Evolutionary conservation across 2,329 filamentous ascomycete genomes (phyloP).

Genomic region (Nothophaeocryptopus gaeumannii): DNA sequence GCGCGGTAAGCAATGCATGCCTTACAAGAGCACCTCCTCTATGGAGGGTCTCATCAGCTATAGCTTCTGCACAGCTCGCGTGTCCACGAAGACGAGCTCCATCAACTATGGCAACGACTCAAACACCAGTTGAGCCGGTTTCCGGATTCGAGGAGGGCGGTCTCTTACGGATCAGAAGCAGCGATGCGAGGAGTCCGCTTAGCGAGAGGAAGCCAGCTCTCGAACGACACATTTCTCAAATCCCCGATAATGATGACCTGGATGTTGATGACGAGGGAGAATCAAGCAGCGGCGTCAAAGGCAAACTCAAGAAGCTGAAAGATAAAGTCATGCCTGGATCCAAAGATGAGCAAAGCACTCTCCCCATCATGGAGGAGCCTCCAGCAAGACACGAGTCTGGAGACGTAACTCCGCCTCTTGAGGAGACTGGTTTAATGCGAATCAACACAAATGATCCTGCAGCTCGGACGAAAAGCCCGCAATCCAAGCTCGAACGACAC

Average conservation of each 20-base stretch:
- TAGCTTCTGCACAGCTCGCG: not conserved
- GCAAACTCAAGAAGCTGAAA: slow-evolving; percentile 12
- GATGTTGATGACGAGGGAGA: not conserved
- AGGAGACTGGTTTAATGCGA: slow-evolving; percentile 8
- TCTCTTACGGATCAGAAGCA: slow-evolving; percentile 3
- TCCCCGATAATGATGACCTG: slow-evolving; percentile 11
- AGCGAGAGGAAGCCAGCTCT: slow-evolving; percentile 7
- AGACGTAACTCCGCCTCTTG: slow-evolving; percentile 8
- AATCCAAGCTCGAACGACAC: slow-evolving; percentile 13
- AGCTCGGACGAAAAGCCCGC: not conserved
- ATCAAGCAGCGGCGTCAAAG: slow-evolving; percentile 1
- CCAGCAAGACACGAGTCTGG: slow-evolving; percentile 7
- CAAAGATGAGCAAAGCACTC: not conserved
- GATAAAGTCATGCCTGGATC: slow-evolving; percentile 6
- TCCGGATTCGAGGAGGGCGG: slow-evolving; percentile 10
- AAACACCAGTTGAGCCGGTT: not conserved
- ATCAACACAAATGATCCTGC: slow-evolving; percentile 1
- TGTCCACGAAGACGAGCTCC: not conserved
- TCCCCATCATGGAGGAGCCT: not conserved
- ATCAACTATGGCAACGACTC: not conserved
- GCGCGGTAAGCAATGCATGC: slow-evolving; percentile 1
- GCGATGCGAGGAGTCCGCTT: not conserved
- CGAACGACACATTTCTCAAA: slow-evolving; percentile 17
- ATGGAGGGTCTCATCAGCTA: not conserved
- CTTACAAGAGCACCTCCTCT: slow-evolving; percentile 1